Evolutionary conservation across 140 eudicot species (phyloP), one percentile per base, ranked within the genome.

Genomic region (Bidens hawaiensis): DNA sequence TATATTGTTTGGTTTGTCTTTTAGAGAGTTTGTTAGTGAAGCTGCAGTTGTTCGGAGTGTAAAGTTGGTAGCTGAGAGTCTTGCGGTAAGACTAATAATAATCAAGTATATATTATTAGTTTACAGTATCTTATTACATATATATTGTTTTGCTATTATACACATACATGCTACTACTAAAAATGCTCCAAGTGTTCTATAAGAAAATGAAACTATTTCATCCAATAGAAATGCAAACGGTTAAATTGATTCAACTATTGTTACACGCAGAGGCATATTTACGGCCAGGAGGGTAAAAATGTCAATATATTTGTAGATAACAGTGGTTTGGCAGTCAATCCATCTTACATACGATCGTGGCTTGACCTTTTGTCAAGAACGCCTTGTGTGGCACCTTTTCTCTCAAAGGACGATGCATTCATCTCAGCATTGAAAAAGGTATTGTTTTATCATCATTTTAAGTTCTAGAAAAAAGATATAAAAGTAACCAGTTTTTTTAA

Each of bases 321-420:
- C 30, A 84, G 89, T 75, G 84, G 91, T 74, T 76, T 87, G 75
- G 82, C 91, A 0, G 77, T 87, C 59, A 87, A 76, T 75, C 94
- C 98, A 47, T 75, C 85, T 45, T 84, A 91, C 66, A 76, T 91
- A 41, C 42, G 71, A n/a, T n/a, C n/a, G n/a, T n/a, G n/a, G n/a
- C n/a, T n/a, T n/a, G n/a, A n/a, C n/a, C n/a, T n/a, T n/a, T 76
- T 87, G 55, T 91, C 98, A 23, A 75, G 70, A 68, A 84, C 96
- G 48, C 91, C 98, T 63, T 86, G 96, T 45, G 96, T 87, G 23
- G 94, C 97, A 30, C 98, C 98, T 48, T 91, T 87, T 76, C 81
- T 91, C 26, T 70, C 83, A 42, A 91, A 84, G 85, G 80, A 67
- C 54, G 85, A 80, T 75, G 83, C 89, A 23, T 65, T 91, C 45